phyloP scores from a whole-genome alignment of 306 rosid genomes.

The Lathyrus aphaca region DNA sequence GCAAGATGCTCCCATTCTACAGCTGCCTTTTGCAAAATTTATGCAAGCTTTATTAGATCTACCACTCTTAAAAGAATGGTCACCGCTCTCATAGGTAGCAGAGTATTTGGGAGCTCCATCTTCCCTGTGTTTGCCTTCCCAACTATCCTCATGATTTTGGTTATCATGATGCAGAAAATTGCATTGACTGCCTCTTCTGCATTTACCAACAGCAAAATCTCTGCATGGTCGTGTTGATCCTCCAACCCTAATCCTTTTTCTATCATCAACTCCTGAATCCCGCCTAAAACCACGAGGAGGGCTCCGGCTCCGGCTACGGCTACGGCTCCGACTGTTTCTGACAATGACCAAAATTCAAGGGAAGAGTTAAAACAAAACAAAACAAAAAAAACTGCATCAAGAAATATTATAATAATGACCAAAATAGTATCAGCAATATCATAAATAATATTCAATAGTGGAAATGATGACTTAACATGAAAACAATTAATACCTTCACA shows the following conservation, averaged over 20 bases:
- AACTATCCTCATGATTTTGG: constrained; percentile 66
- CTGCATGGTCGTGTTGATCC: constrained; percentile 64
- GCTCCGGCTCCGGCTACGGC: constrained; percentile 41
- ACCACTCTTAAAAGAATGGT: constrained; percentile 63
- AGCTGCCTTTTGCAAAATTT: constrained; percentile 78
- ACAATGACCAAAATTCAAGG: constrained; percentile 33
- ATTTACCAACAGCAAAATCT: constrained; percentile 82
- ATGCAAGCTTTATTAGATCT: constrained; percentile 59
- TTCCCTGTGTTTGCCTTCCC: constrained; percentile 77
- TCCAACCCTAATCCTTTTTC: constrained; percentile 69
- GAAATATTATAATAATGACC: constrained; percentile 31
- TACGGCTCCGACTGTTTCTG: constrained; percentile 45
- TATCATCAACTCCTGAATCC: constrained; percentile 70
- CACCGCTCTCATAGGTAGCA: constrained; percentile 54
- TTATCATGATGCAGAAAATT: constrained; percentile 72
- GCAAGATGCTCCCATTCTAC: constrained; percentile 84
- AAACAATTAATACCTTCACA: constrained; percentile 15
- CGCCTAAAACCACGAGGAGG: constrained; percentile 61
- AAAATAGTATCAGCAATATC: constrained; percentile 11
- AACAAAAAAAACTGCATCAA: constrained; percentile 31
- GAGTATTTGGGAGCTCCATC: constrained; percentile 68
- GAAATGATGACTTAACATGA: constrained; percentile 1
- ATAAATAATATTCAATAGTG: constrained; percentile 9
- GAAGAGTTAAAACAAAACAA: constrained; percentile 39
- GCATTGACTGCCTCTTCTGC: constrained; percentile 85